Conservation (phyloP, 2,329 filamentous ascomycete species). For the Penicillium sp. region DNA sequence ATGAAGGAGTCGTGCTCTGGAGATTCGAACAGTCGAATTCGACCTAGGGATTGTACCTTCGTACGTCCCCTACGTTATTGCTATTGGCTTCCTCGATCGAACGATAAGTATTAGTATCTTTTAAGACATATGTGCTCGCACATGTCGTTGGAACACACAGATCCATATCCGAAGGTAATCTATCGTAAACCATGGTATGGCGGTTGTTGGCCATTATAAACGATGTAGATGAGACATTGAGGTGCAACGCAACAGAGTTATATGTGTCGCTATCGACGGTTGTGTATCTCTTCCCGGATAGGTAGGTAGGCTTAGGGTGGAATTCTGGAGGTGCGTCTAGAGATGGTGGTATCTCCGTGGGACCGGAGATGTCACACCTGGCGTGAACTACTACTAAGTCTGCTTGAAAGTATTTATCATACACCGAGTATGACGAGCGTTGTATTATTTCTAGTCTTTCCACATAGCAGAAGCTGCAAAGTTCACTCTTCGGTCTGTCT, state of each 20-base stretch:
- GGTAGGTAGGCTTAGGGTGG: neutral
- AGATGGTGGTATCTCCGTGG: neutral
- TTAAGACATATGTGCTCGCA: neutral
- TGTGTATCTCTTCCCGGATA: neutral
- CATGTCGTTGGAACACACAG: neutral
- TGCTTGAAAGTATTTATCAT: neutral
- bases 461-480: neutral
- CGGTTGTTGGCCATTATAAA: neutral
- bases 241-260: neutral
- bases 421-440: neutral
- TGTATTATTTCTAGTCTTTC: neutral
- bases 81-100: no score
- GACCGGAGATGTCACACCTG: neutral
- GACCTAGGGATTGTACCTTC: no score
- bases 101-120: neutral
- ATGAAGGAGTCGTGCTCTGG: neutral
- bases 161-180: neutral
- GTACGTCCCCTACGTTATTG: no score
- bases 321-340: neutral
- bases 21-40: neutral
- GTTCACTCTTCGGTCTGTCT: neutral
- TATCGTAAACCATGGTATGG: neutral
- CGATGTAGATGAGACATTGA: neutral
- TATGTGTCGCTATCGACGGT: neutral
- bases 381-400: neutral